A percentile compares a stretch with the other conserved stretches of the same genome.
phyloP scores from a whole-genome alignment of 306 rosid species.

The Dalbergia cultrata region DNA sequence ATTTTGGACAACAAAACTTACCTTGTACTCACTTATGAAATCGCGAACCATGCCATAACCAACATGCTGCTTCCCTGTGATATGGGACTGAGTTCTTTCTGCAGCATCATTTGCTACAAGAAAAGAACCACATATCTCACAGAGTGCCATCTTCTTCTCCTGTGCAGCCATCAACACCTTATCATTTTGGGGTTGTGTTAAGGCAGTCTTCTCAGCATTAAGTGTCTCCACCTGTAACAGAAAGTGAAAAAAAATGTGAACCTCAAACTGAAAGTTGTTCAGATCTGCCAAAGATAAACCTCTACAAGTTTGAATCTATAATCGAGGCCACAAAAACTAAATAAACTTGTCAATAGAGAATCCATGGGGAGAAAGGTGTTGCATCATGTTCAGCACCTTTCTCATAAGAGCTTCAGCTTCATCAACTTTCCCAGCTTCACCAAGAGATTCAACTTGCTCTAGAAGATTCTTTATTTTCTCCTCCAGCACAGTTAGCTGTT shows the following conservation, averaged over 20 bases:
- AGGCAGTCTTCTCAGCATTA: slow-evolving; percentile 82
- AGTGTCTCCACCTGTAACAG: slow-evolving; percentile 83
- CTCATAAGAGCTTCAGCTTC: slow-evolving; percentile 99
- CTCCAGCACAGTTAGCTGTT: slow-evolving; percentile 84
- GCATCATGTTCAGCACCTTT: slow-evolving; percentile 67
- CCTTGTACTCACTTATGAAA: slow-evolving; percentile 88
- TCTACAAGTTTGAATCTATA: neutral
- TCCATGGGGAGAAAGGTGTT: slow-evolving; percentile 24
- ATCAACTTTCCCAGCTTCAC: slow-evolving; percentile 99
- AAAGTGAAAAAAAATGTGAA: slow-evolving; percentile 24
- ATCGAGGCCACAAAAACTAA: neutral
- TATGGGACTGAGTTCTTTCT: slow-evolving; percentile 96
- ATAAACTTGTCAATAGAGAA: slow-evolving; percentile 4
- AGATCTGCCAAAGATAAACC: slow-evolving; percentile 7
- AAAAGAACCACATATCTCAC: slow-evolving; percentile 99
- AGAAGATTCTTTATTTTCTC: slow-evolving; percentile 97
- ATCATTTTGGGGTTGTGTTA: slow-evolving; percentile 79
- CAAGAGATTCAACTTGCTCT: slow-evolving; percentile 96
- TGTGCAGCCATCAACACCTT: slow-evolving; percentile 85
- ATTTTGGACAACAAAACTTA: slow-evolving; percentile 39
- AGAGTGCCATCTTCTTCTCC: slow-evolving; percentile 98
- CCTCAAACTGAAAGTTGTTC: slow-evolving; percentile 1
- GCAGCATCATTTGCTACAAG: slow-evolving; percentile 99
- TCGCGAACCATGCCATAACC: slow-evolving; percentile 99
- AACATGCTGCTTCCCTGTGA: slow-evolving; percentile 98